Evolutionary conservation across 1,284 basidiomycete species (phyloP).

Genomic region (Tausonia pullulans): DNA sequence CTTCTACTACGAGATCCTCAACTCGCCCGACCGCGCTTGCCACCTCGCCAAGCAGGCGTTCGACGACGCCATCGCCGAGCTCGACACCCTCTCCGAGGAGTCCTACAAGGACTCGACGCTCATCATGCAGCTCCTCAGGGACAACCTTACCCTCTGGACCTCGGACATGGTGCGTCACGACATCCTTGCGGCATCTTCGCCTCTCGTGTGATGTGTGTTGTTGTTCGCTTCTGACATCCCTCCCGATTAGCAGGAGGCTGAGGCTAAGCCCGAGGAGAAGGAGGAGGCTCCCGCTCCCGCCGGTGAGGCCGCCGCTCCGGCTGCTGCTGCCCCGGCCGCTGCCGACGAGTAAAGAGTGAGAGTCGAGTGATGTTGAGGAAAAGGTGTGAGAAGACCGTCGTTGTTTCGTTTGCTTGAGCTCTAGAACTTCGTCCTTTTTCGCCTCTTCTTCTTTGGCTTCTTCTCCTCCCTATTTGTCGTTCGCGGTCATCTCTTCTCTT

Average conservation of each 20-base stretch:
- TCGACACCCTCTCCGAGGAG: slow-evolving; percentile 98
- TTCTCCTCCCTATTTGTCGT: not conserved
- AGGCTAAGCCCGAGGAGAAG: slow-evolving; percentile 27
- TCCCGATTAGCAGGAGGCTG: slow-evolving; percentile 27
- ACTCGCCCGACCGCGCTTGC: slow-evolving; percentile 91
- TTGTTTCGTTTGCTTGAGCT: too few relatives aligned
- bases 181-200: not conserved
- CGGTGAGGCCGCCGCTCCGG: not conserved
- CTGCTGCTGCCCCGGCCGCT: slow-evolving; percentile 1
- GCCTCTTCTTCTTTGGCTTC: not conserved
- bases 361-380: too few relatives aligned
- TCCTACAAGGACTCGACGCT: slow-evolving; percentile 98
- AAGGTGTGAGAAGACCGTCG: too few relatives aligned
- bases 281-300: slow-evolving; percentile 13
- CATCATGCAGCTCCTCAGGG: slow-evolving; percentile 98
- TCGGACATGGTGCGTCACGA: slow-evolving; percentile 60
- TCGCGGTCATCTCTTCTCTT: not conserved
- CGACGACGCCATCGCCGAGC: slow-evolving; percentile 98
- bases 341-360: slow-evolving; percentile 3
- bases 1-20: slow-evolving; percentile 99
- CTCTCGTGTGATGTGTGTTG: not conserved
- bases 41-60: slow-evolving; percentile 99
- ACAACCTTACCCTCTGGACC: slow-evolving; percentile 97
- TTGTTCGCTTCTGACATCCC: not conserved
- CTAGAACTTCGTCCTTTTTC: not conserved